A percentile compares a stretch with the other conserved stretches of the same genome.
phyloP scores from a whole-genome alignment of 805 yeast genomes.

The Wickerhamomyces alni region DNA sequence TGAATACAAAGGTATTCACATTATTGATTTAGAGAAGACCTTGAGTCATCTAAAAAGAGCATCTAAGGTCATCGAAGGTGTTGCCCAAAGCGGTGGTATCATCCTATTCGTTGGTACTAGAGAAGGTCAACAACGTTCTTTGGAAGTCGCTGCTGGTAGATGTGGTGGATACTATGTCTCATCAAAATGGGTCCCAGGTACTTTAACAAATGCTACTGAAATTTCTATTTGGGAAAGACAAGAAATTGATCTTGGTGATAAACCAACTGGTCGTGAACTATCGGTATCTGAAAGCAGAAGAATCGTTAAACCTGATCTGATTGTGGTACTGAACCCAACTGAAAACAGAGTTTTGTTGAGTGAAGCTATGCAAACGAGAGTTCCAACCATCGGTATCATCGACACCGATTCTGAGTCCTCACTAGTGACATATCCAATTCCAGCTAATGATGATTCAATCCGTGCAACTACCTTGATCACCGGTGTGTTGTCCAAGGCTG shows the following conservation, averaged over 20 bases:
- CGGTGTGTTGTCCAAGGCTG: slow-evolving; percentile 84
- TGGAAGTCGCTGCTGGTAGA: slow-evolving; percentile 75
- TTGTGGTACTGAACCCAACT: slow-evolving; percentile 80
- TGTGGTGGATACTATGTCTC: slow-evolving; percentile 76
- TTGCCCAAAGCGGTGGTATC: slow-evolving; percentile 79
- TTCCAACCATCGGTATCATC: slow-evolving; percentile 90
- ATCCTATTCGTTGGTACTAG: slow-evolving; percentile 81
- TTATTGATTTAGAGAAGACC: slow-evolving; percentile 87
- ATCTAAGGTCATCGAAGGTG: slow-evolving; percentile 74
- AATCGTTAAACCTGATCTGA: slow-evolving; percentile 81
- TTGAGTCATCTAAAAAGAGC: slow-evolving; percentile 71
- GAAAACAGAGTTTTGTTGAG: slow-evolving; percentile 75
- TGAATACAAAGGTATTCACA: slow-evolving; percentile 81
- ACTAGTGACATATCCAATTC: slow-evolving; percentile 87
- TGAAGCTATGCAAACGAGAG: slow-evolving; percentile 76
- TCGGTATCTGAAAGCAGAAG: slow-evolving; percentile 41
- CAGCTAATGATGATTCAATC: slow-evolving; percentile 89
- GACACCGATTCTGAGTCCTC: slow-evolving; percentile 94
- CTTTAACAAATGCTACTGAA: slow-evolving; percentile 77
- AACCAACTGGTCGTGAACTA: slow-evolving; percentile 55
- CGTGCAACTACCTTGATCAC: slow-evolving; percentile 74
- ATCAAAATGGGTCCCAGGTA: slow-evolving; percentile 91
- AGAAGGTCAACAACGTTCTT: slow-evolving; percentile 66
- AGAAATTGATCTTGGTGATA: slow-evolving; percentile 73
- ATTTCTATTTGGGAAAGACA: slow-evolving; percentile 58